Conservation (phyloP, 2,329 filamentous ascomycete genomes). For the Fusarium falciforme region DNA sequence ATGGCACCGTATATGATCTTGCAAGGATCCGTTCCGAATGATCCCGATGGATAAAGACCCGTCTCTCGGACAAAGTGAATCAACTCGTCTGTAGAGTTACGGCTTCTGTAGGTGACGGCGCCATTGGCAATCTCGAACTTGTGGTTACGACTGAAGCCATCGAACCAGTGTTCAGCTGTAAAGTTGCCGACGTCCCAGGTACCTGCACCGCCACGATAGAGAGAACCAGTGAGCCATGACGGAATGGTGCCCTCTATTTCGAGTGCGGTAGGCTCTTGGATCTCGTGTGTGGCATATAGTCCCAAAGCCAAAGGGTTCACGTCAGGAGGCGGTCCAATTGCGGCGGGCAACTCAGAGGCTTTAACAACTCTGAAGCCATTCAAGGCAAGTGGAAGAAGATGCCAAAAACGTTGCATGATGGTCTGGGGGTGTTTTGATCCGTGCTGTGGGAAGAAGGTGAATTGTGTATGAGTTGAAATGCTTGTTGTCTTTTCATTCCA, state of each 20-base stretch:
- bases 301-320: constrained; percentile 19
- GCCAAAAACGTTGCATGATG: neutral
- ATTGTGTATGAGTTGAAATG: neutral
- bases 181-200: constrained; percentile 30
- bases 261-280: constrained; percentile 4
- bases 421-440: neutral
- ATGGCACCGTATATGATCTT: constrained; percentile 22
- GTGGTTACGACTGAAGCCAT: constrained; percentile 25
- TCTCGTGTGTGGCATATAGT: constrained; percentile 21
- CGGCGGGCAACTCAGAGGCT: neutral
- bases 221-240: constrained; percentile 20
- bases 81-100: constrained; percentile 18
- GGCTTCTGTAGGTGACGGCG: constrained; percentile 21
- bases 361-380: neutral
- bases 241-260: constrained; percentile 18
- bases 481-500: neutral
- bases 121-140: constrained; percentile 20
- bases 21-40: constrained; percentile 12
- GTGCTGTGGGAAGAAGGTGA: neutral
- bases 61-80: constrained; percentile 23
- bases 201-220: constrained; percentile 16
- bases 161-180: constrained; percentile 29
- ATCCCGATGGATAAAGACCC: constrained; percentile 1
- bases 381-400: neutral
- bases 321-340: neutral